Percentiles rank a stretch among this genome's conserved stretches.
These are phyloP conservation scores for Pelargonium citronellum DNA, from an alignment of 441 rosid species.

Conservation along the genomic window DNA sequence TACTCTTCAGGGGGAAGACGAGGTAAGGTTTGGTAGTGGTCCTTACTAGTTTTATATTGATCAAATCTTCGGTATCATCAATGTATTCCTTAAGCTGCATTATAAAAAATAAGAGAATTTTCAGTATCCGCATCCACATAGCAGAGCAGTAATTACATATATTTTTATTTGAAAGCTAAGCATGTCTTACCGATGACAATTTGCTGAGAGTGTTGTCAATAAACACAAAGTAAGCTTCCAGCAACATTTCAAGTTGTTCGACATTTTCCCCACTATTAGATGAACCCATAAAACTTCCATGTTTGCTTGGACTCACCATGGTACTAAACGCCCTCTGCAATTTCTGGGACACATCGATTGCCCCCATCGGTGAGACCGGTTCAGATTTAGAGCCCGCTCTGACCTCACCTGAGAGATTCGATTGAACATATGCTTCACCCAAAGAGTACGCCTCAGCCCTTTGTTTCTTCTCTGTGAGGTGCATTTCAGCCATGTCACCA, in stretches of 20 bases:
- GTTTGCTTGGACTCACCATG: constrained; percentile 51
- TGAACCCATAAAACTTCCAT: constrained; percentile 62
- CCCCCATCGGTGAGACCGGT: constrained; percentile 76
- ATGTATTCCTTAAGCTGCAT: constrained; percentile 92
- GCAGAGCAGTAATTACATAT: neutral
- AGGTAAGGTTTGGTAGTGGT: constrained; percentile 1
- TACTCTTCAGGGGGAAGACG: neutral
- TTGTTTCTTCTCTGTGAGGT: constrained; percentile 84
- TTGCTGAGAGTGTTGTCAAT: constrained; percentile 83
- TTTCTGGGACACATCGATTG: constrained; percentile 43
- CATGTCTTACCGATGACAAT: constrained; percentile 61
- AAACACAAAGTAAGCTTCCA: constrained; percentile 81
- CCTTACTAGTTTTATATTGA: constrained; percentile 87
- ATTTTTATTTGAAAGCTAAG: constrained; percentile 11
- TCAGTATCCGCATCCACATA: too few species aligned
- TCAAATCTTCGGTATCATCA: constrained; percentile 94
- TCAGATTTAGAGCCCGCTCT: constrained; percentile 61
- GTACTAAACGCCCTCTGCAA: constrained; percentile 88
- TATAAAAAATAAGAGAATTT: constrained; percentile 17
- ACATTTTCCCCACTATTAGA: constrained; percentile 58
- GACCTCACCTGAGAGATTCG: constrained; percentile 30
- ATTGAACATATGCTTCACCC: constrained; percentile 37
- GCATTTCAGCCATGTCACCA: constrained; percentile 99
- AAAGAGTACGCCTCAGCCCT: constrained; percentile 56
- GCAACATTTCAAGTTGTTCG: constrained; percentile 92